phyloP scores from a whole-genome alignment of 2,329 filamentous ascomycete genomes.

The Aureobasidium sp. region DNA sequence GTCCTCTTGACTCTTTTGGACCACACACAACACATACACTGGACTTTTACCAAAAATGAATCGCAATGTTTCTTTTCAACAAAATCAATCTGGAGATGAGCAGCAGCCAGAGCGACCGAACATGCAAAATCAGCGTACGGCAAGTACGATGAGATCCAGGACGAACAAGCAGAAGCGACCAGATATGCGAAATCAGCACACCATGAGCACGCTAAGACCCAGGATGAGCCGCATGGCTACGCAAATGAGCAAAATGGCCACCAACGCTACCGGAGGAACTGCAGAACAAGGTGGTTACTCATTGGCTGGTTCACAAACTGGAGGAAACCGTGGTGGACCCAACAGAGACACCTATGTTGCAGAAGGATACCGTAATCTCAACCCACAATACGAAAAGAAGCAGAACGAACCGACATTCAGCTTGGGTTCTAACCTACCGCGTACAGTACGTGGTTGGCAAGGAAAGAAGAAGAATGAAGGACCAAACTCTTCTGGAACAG shows the following conservation, averaged over 20 bases:
- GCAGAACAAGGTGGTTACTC: conserved; percentile 6
- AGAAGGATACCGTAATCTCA: conserved; percentile 22
- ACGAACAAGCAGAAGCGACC: not conserved
- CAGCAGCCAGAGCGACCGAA: not conserved
- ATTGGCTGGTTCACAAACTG: not conserved
- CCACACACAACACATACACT: not conserved
- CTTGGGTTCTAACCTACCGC: conserved; percentile 22
- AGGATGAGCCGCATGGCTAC: conserved; percentile 1
- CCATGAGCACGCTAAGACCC: not conserved
- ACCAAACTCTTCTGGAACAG: not conserved
- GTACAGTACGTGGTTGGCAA: conserved; percentile 19
- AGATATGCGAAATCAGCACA: not conserved
- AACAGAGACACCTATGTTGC: conserved; percentile 20
- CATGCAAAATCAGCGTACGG: not conserved
- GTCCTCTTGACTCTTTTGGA: not conserved
- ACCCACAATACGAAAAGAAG: conserved; percentile 21
- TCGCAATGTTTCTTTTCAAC: conserved; percentile 1
- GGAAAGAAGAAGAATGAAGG: conserved; percentile 12
- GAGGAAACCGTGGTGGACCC: conserved; percentile 13
- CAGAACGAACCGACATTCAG: conserved; percentile 20
- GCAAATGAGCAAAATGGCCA: not conserved
- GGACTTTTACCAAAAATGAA: not conserved
- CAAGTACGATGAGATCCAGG: conserved; percentile 1
- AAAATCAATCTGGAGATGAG: not conserved
- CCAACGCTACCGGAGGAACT: not conserved